Evolutionary conservation across 2,329 filamentous ascomycete species (phyloP), one percentile per base, ranked within the genome.

Genomic region (Neophaeococcomyces mojaviensis): DNA sequence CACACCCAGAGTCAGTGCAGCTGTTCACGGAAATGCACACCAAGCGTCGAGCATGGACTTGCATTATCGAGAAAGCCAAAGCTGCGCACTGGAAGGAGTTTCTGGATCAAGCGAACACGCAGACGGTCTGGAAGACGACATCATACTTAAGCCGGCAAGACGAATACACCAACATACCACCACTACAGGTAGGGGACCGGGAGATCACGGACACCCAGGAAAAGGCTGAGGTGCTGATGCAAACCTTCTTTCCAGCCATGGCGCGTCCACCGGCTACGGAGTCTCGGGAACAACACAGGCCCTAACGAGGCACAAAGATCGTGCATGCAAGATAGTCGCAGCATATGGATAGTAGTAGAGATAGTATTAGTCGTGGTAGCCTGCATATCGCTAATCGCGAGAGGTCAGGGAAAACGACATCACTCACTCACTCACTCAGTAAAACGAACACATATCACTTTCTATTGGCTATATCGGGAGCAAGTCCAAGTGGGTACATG

Each of bases 1-100:
- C 28, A 9, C 16, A 49, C 39, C 42, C 49, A 42, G 22, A n/a
- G 15, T 39, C 49, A 22, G 16, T 39, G 22, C 33, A 36, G 8
- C 24, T 50, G 19, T 56, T 55, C 24, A 33, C 32, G n/a, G 24
- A 36, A 39, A 40, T 34, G 46, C 35, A 30, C 7, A 33, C 4
- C 15, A 46, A 46, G 16, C 49, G 47, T 16, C 49, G 54, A 42
- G 28, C 41, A 3, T 59, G 45, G 55, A 60, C 54, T 1, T 48
- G 53, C 26, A 50, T 44, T 2, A n/a, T n/a, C n/a, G n/a, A n/a
- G n/a, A n/a, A n/a, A n/a, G n/a, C n/a, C n/a, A n/a, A n/a, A n/a
- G n/a, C n/a, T n/a, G n/a, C n/a, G n/a, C 39, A 58, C 30, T 59
- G 39, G 51, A 59, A 49, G 47, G 40, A 56, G 15, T 59, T 59